phyloP scores from a whole-genome alignment of 148 eudicot genomes.

The Vaccinium macrocarpon region DNA sequence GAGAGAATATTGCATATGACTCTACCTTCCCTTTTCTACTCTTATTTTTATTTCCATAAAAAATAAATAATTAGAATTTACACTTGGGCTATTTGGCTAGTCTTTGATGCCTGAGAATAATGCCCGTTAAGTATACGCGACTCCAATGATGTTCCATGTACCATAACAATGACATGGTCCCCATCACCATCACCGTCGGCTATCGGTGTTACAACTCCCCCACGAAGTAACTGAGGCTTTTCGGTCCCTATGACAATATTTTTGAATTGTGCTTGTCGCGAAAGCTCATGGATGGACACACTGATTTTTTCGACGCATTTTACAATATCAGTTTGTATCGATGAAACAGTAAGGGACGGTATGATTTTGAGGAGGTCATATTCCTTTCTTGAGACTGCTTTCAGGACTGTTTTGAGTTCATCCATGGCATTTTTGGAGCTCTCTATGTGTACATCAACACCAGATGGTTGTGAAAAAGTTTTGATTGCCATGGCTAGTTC shows the following conservation, averaged over 20 bases:
- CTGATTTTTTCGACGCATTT: constrained; percentile 41
- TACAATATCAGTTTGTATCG: constrained; percentile 37
- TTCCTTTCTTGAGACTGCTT: constrained; percentile 14
- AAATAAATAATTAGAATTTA: constrained; percentile 6
- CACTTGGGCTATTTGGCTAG: neutral
- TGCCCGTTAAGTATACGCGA: neutral
- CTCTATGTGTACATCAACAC: constrained; percentile 28
- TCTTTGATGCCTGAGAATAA: neutral
- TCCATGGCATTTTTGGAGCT: constrained; percentile 34
- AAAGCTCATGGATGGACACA: constrained; percentile 41
- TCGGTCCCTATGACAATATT: constrained; percentile 12
- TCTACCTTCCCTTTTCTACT: neutral
- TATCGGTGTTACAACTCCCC: constrained; percentile 47
- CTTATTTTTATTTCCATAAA: neutral
- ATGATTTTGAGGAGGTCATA: constrained; percentile 34
- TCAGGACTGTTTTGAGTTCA: constrained; percentile 39
- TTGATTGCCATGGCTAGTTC: constrained; percentile 42
- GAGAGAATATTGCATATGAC: too few relatives aligned
- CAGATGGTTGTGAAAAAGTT: constrained; percentile 33
- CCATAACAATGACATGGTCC: constrained; percentile 28
- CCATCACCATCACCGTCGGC: constrained; percentile 22
- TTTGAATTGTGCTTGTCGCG: constrained; percentile 39
- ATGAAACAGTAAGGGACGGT: constrained; percentile 38
- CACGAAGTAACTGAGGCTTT: constrained; percentile 31
- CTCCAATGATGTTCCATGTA: constrained; percentile 21